Base-by-base conservation (phyloP, 2,329 filamentous ascomycete genomes). In the Alternaria sp. region DNA sequence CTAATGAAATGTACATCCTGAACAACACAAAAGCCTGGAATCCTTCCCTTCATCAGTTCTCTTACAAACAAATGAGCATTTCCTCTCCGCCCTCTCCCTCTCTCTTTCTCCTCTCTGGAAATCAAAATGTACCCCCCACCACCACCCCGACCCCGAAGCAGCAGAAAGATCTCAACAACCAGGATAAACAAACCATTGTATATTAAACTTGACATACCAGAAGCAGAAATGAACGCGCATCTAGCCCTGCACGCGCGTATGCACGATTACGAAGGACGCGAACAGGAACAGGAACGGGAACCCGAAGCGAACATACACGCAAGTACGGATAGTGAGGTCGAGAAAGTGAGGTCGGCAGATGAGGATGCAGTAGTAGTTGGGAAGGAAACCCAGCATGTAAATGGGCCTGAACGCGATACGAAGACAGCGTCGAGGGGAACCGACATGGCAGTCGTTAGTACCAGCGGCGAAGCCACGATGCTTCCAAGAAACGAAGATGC, bases 181-280 rank as follows among this genome's bases (percentile, higher is more conserved):
- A 23, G 42, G 42, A 23, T 6, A 23, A 6, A 46, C 1, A 33
- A 2, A 46, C 28, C 17, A 21, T 21, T 33, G 11, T 17, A 10
- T 7, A 6, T 13, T n/a, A 31, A 33, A 9, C 42, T 46, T 23
- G 17, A 4, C 4, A 46, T 46, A 14, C 2, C 42, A 46, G 3
- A 46, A 23, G 7, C 42, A 9, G 42, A 46, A 23, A 54, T 54
- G 41, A 23, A 54, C 5, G 28, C 51, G n/a, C 41, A 40, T 36
- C 6, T 46, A 24, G 51, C 40, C 14, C 41, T 46, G 40, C 17
- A 36, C 17, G 51, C 51, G n/a, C 41, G 17, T n/a, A 7, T 54
- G n/a, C 41, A 54, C 23, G 51, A 54, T 23, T 46, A 46, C 13
- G 40, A 46, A 31, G 40, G 28, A 54, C n/a, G 31, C 29, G 24